These are phyloP conservation scores for Hordeum marinum DNA, from an alignment of 176 grass and related monocot species.

Conservation along the genomic window DNA sequence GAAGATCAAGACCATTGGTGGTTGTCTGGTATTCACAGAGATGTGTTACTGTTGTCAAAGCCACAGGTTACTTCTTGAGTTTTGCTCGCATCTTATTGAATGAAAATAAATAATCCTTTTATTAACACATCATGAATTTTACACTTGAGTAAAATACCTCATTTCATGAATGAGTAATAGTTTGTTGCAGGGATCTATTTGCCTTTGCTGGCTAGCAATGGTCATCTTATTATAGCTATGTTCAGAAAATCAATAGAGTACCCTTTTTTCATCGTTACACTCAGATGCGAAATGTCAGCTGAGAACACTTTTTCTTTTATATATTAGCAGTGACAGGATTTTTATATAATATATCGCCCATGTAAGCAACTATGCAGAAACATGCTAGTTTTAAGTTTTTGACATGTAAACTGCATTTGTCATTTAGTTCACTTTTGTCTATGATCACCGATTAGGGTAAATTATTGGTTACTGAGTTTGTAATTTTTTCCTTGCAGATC, in stretches of 20 bases:
- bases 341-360: background rate
- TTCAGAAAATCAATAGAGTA: background rate
- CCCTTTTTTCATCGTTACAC: background rate
- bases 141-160: background rate
- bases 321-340: background rate
- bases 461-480: background rate
- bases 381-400: background rate
- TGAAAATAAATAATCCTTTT: too few relatives aligned
- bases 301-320: background rate
- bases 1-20: constrained; percentile 99
- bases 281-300: background rate
- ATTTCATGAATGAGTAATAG: background rate
- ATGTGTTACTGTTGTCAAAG: constrained; percentile 89
- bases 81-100: constrained; percentile 5
- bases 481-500: constrained; percentile 48
- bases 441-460: background rate
- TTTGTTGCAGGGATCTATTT: background rate
- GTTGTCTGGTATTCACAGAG: constrained; percentile 95
- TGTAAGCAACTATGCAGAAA: background rate
- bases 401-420: background rate
- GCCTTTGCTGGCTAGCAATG: background rate
- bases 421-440: background rate
- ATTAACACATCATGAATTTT: background rate
- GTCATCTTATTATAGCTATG: background rate
- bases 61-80: constrained; percentile 62